Percentiles rank a stretch among this genome's conserved stretches.
Evolutionary conservation across 257 asterid genomes (phyloP).

Genomic region (Rhazya stricta): DNA sequence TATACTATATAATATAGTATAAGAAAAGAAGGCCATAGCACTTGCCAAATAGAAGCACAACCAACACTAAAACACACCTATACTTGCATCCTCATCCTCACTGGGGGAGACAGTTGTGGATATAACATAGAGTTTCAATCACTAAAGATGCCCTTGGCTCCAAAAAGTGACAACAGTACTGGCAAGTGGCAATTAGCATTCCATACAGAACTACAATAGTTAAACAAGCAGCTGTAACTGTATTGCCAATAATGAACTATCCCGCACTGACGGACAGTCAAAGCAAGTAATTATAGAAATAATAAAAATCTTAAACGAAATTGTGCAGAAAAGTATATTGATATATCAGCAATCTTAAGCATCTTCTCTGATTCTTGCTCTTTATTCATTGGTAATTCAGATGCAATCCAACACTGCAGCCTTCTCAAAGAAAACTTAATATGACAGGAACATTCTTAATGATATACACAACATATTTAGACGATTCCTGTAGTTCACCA

Average conservation of each 20-base stretch:
- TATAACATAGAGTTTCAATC: neutral
- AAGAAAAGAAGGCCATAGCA: neutral
- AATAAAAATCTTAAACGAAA: neutral
- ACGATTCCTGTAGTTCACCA: neutral
- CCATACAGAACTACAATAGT: neutral
- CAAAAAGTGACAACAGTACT: neutral
- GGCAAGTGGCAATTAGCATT: neutral
- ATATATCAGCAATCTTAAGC: neutral
- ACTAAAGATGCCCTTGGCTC: neutral
- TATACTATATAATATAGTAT: too few species aligned
- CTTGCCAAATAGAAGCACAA: neutral
- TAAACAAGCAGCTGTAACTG: neutral
- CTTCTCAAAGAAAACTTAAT: neutral
- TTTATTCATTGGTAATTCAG: neutral
- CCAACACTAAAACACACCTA: neutral
- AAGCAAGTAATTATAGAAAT: neutral
- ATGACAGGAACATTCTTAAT: neutral
- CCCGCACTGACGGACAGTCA: neutral
- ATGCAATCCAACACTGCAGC: neutral
- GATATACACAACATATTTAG: neutral
- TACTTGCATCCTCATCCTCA: neutral
- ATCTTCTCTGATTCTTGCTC: neutral
- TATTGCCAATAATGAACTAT: neutral
- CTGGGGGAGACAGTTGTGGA: neutral
- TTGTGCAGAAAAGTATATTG: neutral